Evolutionary conservation across 805 yeast species (phyloP), one percentile per base, ranked within the genome.

Genomic region (Lipomyces yamadae): DNA sequence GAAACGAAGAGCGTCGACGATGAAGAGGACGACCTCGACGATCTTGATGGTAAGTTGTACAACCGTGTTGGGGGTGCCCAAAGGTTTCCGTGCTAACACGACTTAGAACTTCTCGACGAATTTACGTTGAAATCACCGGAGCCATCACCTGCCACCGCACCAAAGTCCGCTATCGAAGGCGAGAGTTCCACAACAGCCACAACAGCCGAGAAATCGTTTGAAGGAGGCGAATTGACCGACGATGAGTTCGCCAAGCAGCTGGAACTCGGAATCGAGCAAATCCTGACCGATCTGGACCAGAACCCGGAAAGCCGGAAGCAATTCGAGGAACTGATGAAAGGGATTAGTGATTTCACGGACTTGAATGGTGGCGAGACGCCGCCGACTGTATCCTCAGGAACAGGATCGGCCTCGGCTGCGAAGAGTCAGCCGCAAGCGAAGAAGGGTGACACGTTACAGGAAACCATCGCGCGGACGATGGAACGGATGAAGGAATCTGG

Each of bases 401-500:
- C 34, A 11, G 37, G 24, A 10, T 15, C 24, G 13, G 56, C 56
- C 18, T n/a, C 70, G 59, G 32, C 65, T 42, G 68, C 71, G 3
- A 71, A 75, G 68, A 64, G 76, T 65, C 60, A 74, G 4, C 29
- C 59, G 11, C 57, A 18, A 6, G 55, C 48, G 15, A 56, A 30
- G 13, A 34, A n/a, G 10, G 50, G 60, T 29, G 69, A 66, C 8
- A 35, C 72, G 53, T 88, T 93, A 75, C 89, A 91, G 74, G 85
- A 84, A 66, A 90, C 93, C 6, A 90, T 94, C 75, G 84, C 91
- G 34, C 88, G 86, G 63, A 91, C 98, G 0, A 84, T 92, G 81
- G 86, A 87, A 73, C 83, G 97, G 67, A 81, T 94, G 74, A 90
- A 90, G 74, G 89, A 86, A 68, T 87, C 90, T 34, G 92, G 92